Percentiles rank a stretch among this genome's conserved stretches.
phyloP scores from a whole-genome alignment of 352 stramenopile genomes.

The Peronospora tabacina region DNA sequence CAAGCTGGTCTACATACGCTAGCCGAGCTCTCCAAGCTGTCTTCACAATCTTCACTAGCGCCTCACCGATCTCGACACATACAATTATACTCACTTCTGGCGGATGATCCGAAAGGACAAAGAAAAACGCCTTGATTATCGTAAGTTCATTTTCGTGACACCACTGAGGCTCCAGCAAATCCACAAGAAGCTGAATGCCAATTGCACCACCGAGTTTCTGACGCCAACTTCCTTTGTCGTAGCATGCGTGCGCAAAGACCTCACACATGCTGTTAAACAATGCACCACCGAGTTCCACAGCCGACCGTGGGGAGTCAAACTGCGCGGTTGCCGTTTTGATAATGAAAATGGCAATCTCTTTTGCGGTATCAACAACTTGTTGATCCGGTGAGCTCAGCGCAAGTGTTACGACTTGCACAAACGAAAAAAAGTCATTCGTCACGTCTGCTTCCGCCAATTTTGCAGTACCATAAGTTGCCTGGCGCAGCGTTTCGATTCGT shows the following conservation, averaged over 20 bases:
- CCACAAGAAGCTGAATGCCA: slow-evolving; percentile 59
- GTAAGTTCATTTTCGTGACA: slow-evolving; percentile 82
- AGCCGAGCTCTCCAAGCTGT: slow-evolving; percentile 46
- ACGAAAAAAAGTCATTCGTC: slow-evolving; percentile 56
- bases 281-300: slow-evolving; percentile 50
- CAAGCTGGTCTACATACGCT: slow-evolving; percentile 31
- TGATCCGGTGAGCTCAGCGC: slow-evolving; percentile 57
- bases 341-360: slow-evolving; percentile 41
- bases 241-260: slow-evolving; percentile 78
- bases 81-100: slow-evolving; percentile 77
- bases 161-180: slow-evolving; percentile 60
- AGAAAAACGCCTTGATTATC: slow-evolving; percentile 81
- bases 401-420: slow-evolving; percentile 53
- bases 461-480: slow-evolving; percentile 65
- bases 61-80: slow-evolving; percentile 57
- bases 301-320: slow-evolving; percentile 30
- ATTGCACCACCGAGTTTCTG: slow-evolving; percentile 74
- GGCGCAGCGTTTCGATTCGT: slow-evolving; percentile 66
- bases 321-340: slow-evolving; percentile 38
- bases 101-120: slow-evolving; percentile 81
- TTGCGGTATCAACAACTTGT: slow-evolving; percentile 50
- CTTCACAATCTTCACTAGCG: slow-evolving; percentile 47
- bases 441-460: slow-evolving; percentile 43
- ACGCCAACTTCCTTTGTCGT: slow-evolving; percentile 81
- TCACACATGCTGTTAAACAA: slow-evolving; percentile 76